Evolutionary conservation across 345 rosid genomes (phyloP).

Genomic region (Arabidopsis suecica): DNA sequence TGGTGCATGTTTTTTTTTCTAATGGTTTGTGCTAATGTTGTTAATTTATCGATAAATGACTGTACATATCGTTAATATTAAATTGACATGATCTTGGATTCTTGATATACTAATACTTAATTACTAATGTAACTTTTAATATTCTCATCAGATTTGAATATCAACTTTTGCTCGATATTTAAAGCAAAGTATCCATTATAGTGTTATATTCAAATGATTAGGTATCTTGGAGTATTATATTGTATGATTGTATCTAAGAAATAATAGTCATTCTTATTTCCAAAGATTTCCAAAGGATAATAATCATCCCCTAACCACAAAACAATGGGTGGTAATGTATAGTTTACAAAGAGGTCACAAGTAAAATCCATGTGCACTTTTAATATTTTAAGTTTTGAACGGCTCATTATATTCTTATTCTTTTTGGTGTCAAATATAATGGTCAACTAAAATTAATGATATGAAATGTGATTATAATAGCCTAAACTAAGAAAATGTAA

Average conservation of each 20-base stretch:
- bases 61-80: not conserved
- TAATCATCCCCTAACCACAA: constrained; percentile 1
- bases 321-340: constrained; percentile 3
- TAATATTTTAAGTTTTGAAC: not conserved
- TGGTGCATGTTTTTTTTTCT: not conserved
- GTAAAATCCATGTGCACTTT: constrained; percentile 32
- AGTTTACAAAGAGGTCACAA: not conserved
- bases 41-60: not conserved
- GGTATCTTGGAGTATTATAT: not conserved
- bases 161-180: constrained; percentile 11
- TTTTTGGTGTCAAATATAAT: constrained; percentile 12
- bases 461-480: constrained; percentile 7
- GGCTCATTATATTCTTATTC: constrained; percentile 2
- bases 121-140: not conserved
- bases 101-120: not conserved
- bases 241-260: not conserved
- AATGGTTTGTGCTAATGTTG: not conserved
- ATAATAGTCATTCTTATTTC: not conserved
- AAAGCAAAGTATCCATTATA: constrained; percentile 13
- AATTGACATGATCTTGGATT: not conserved
- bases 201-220: not conserved
- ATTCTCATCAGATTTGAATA: constrained; percentile 7
- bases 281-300: not conserved
- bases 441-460: constrained; percentile 13
- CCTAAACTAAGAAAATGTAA: constrained; percentile 14